A percentile compares a stretch with the other conserved stretches of the same genome.
Conservation (phyloP, 345 rosid species). For the Citrus inodora region DNA sequence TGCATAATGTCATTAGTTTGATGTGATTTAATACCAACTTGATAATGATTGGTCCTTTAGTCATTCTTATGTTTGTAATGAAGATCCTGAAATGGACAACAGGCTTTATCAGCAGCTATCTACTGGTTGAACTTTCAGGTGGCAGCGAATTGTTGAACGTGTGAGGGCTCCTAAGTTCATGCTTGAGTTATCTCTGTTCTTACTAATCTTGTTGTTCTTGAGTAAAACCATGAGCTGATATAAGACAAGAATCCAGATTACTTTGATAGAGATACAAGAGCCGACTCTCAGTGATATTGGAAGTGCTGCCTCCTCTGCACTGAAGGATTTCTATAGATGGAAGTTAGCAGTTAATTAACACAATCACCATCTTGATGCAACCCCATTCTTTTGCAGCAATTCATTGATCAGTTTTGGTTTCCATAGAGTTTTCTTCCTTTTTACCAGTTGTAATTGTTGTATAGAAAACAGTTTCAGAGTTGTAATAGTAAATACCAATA, state of each 20-base stretch:
- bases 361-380: neutral
- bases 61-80: constrained; percentile 47
- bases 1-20: neutral
- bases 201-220: constrained; percentile 59
- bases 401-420: neutral
- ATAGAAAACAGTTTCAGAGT: neutral
- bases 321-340: neutral
- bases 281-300: neutral
- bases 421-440: neutral
- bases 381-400: constrained; percentile 4
- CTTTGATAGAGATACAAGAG: neutral
- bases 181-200: constrained; percentile 52
- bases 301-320: neutral
- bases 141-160: constrained; percentile 44
- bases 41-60: constrained; percentile 14
- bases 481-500: neutral
- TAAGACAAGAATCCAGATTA: constrained; percentile 8
- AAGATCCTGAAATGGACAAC: constrained; percentile 76
- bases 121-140: constrained; percentile 99
- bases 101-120: constrained; percentile 94
- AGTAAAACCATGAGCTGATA: constrained; percentile 38
- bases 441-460: neutral
- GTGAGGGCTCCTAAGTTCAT: constrained; percentile 42
- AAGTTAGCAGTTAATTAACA: constrained; percentile 3
- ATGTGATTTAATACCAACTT: constrained; percentile 6